Evolutionary conservation across 2,329 filamentous ascomycete genomes (phyloP), one percentile per base, ranked within the genome.

Genomic region (Ascomycota sp.): DNA sequence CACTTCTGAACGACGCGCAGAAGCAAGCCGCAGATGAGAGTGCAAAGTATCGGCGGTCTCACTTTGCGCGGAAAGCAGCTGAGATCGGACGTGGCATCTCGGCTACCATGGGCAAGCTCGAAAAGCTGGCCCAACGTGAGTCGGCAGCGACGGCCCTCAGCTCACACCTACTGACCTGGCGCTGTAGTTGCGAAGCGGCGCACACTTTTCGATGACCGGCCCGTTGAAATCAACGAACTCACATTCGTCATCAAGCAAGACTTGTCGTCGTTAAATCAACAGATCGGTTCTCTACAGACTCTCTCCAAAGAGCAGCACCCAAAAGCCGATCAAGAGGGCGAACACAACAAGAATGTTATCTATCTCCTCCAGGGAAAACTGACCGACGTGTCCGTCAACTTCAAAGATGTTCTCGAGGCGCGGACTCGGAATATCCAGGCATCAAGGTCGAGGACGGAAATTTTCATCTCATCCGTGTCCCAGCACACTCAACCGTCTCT

Each of bases 221-320:
- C 89, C 0, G 80, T 94, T 32, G 89, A 98, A 55, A 94, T 95
- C 51, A 89, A 89, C 51, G 83, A 95, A 53, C 70, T 94, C 50
- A 94, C 85, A 7, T 94, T 85, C 46, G 79, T 95, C 47, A 94
- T 95, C 62, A 95, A 95, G 58, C 86, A 95, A 61, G 86, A 95
- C 46, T 69, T 95, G 30, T 81, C 82, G 1, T 72, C 61, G 8
- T 51, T 71, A 15, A 95, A 94, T 53, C 73, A 82, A 40, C 79
- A 92, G 47, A 95, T 95, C 42, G 77, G 78, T 27, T 63, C 65
- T 8, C 61, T 98, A n/a, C 80, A 92, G 47, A 57, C 65, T 6
- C 63, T 94, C 27, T 76, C 82, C 10, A 69, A 74, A 31, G 68
- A 79, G 34, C 75, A 85, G 51, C 77, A 86, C 42, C 76, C 79